Conservation (phyloP, 2,329 filamentous ascomycete species). For the Corniculantispora saksenae region DNA sequence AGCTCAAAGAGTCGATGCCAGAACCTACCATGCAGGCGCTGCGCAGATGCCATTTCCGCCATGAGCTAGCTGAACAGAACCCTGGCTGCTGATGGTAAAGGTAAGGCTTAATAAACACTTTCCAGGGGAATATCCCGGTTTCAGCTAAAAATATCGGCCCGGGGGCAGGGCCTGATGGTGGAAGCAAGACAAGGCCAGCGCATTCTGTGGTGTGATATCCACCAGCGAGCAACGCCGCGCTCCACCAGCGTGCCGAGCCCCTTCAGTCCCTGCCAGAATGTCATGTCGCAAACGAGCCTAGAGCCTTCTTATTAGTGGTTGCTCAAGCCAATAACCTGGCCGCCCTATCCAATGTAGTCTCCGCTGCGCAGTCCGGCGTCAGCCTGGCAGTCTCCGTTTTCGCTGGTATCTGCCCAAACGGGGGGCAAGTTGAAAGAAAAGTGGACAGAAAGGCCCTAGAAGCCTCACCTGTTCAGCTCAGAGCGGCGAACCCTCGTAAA, state of each 20-base stretch:
- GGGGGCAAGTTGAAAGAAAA: neutral
- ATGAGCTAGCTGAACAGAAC: no score
- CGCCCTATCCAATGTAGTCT: neutral
- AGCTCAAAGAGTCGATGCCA: no score
- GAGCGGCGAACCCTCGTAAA: no score
- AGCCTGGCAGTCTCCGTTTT: neutral
- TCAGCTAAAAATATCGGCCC: constrained; percentile 3
- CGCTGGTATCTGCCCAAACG: neutral
- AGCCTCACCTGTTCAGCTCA: neutral
- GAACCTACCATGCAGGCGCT: no score
- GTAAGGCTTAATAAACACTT: neutral
- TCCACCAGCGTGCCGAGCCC: neutral
- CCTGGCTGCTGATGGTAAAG: no score
- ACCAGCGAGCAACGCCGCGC: neutral
- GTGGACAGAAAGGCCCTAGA: neutral
- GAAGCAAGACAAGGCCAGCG: neutral
- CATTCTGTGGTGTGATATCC: neutral
- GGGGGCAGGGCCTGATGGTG: neutral
- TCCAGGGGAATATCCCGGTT: neutral
- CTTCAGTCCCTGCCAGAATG: neutral
- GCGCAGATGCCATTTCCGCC: no score
- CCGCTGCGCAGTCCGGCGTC: neutral
- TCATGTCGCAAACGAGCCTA: constrained; percentile 2
- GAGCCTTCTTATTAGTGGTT: neutral
- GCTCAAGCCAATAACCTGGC: neutral